These are phyloP conservation scores for Saccharomyces hybrid DNA, from an alignment of 1,139 yeast genomes.

Conservation along the genomic window DNA sequence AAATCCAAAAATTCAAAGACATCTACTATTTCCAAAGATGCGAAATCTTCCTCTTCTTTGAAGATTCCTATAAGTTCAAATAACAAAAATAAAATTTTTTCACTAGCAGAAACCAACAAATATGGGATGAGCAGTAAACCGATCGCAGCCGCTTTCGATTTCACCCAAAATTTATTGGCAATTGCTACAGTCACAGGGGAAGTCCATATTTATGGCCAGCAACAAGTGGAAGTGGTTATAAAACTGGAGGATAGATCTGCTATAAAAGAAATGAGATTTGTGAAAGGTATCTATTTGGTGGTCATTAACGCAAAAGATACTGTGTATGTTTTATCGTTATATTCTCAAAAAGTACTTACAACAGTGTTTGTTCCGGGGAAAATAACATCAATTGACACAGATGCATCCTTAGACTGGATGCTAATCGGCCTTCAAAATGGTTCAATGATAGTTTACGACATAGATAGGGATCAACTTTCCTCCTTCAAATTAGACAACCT, in stretches of 20 bases:
- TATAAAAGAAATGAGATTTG: constrained; percentile 51
- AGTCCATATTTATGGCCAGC: constrained; percentile 76
- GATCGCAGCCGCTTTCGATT: constrained; percentile 69
- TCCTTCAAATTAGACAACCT: constrained; percentile 64
- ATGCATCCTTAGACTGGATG: constrained; percentile 85
- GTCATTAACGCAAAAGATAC: constrained; percentile 50
- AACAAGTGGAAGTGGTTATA: constrained; percentile 68
- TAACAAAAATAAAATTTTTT: constrained; percentile 31
- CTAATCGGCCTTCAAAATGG: constrained; percentile 78
- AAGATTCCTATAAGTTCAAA: not conserved
- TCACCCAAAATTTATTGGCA: constrained; percentile 80
- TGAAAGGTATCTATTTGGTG: constrained; percentile 74
- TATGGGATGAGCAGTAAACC: constrained; percentile 56
- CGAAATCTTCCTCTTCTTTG: not conserved
- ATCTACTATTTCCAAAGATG: not conserved
- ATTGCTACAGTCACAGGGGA: constrained; percentile 64
- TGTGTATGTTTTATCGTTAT: constrained; percentile 62
- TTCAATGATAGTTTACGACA: constrained; percentile 62
- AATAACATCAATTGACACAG: constrained; percentile 62
- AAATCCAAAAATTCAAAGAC: not conserved
- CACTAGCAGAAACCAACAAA: constrained; percentile 34
- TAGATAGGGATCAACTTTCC: constrained; percentile 65
- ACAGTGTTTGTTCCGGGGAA: constrained; percentile 50
- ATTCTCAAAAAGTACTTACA: constrained; percentile 50
- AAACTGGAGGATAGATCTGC: constrained; percentile 44